phyloP scores from a whole-genome alignment of 169 alveolate species.

The Plasmodium chabaudi region DNA sequence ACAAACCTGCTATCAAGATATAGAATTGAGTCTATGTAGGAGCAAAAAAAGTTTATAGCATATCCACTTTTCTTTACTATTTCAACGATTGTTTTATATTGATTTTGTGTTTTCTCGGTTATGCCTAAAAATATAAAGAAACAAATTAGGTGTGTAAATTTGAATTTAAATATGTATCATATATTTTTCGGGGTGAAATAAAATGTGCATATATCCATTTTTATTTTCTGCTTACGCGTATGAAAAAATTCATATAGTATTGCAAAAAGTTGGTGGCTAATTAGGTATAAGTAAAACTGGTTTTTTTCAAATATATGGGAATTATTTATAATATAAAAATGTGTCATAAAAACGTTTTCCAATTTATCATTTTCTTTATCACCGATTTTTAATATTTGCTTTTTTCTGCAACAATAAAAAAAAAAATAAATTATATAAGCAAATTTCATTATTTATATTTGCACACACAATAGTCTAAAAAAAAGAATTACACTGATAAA shows the following conservation, averaged over 20 bases:
- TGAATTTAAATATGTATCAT: background rate
- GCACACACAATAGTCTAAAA: too few species aligned
- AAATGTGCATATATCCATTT: background rate
- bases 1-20: constrained; percentile 64
- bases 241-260: constrained; percentile 56
- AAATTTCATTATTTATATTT: background rate
- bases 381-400: constrained; percentile 15
- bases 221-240: constrained; percentile 29
- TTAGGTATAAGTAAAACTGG: constrained; percentile 60
- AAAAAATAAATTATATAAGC: background rate
- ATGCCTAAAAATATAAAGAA: constrained; percentile 15
- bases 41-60: constrained; percentile 46
- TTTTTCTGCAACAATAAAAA: constrained; percentile 20
- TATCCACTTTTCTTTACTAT: constrained; percentile 52
- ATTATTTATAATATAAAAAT: constrained; percentile 57
- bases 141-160: background rate
- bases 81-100: constrained; percentile 18
- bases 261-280: constrained; percentile 47
- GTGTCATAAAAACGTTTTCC: constrained; percentile 18
- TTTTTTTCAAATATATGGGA: constrained; percentile 46
- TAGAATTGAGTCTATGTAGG: constrained; percentile 44
- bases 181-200: background rate
- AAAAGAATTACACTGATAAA: background rate
- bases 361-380: constrained; percentile 5
- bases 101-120: constrained; percentile 10